These are phyloP conservation scores for Auriscalpium orientale DNA, from an alignment of 768 basidiomycete genomes.

Conservation along the genomic window DNA sequence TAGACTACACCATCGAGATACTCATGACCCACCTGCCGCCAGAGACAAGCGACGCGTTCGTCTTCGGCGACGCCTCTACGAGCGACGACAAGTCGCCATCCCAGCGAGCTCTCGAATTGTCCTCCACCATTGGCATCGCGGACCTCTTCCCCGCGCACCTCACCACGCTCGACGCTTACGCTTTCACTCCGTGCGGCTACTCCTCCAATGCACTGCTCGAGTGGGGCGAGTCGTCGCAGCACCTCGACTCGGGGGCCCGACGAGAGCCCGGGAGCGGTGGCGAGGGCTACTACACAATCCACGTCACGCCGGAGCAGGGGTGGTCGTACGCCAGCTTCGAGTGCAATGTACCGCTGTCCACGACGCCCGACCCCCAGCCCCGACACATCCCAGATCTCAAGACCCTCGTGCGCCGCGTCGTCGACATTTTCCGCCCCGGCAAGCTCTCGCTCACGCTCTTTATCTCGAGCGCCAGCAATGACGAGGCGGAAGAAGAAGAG, in stretches of 20 bases:
- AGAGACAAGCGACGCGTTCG: constrained; percentile 72
- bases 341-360: constrained; percentile 80
- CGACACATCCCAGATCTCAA: constrained; percentile 63
- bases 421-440: constrained; percentile 87
- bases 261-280: constrained; percentile 27
- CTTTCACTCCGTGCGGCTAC: constrained; percentile 94
- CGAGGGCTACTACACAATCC: constrained; percentile 97
- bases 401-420: constrained; percentile 80
- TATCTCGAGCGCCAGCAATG: constrained; percentile 60
- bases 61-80: constrained; percentile 30
- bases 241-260: constrained; percentile 11
- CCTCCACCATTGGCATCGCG: constrained; percentile 68
- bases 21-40: constrained; percentile 90
- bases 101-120: constrained; percentile 52
- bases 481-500: constrained; percentile 34
- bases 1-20: constrained; percentile 96
- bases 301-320: constrained; percentile 95
- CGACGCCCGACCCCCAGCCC: constrained; percentile 27
- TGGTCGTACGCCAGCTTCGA: constrained; percentile 99
- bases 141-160: constrained; percentile 72
- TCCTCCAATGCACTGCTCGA: constrained; percentile 85
- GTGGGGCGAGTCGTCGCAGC: constrained; percentile 39
- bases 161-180: constrained; percentile 85
- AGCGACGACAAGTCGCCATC: constrained; percentile 29
- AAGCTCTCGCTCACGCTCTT: constrained; percentile 84